A percentile compares a stretch with the other conserved stretches of the same genome.
phyloP scores from a whole-genome alignment of 1,284 basidiomycete species.

The Puccinia polysora region DNA sequence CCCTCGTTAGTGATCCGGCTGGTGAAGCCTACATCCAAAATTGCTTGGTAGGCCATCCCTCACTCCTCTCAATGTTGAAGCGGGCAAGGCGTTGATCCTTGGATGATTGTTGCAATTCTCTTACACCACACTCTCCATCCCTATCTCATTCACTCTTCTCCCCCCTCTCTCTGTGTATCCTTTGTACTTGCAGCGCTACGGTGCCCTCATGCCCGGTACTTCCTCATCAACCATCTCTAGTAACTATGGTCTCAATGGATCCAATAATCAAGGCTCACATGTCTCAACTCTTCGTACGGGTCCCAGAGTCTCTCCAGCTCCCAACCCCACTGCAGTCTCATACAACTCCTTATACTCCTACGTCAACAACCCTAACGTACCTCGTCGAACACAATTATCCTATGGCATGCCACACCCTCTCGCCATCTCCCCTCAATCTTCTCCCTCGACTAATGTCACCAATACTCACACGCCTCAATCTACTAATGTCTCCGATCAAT shows the following conservation, averaged over 20 bases:
- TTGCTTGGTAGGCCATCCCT: slow-evolving; percentile 22
- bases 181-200: slow-evolving; percentile 28
- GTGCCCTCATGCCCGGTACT: slow-evolving; percentile 22
- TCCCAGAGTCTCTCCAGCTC: slow-evolving; percentile 11
- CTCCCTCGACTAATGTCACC: slow-evolving; percentile 8
- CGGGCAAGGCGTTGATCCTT: not conserved
- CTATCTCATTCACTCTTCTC: not conserved
- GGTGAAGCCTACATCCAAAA: slow-evolving; percentile 41
- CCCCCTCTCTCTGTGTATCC: not conserved
- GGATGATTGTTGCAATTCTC: not conserved
- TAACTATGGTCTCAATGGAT: not conserved
- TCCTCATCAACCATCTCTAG: slow-evolving; percentile 8
- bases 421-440: slow-evolving; percentile 33
- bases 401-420: slow-evolving; percentile 26
- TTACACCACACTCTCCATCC: not conserved
- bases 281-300: slow-evolving; percentile 2
- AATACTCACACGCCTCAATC: slow-evolving; percentile 2
- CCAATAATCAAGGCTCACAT: not conserved
- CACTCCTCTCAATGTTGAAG: too few species aligned
- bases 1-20: slow-evolving; percentile 24
- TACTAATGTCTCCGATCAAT: slow-evolving; percentile 12
- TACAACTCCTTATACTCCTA: slow-evolving; percentile 13
- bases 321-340: not conserved
- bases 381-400: slow-evolving; percentile 2
- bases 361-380: not conserved